Conservation (phyloP, 1,284 basidiomycete species). For the Cutaneotrichosporon cyanovorans region DNA sequence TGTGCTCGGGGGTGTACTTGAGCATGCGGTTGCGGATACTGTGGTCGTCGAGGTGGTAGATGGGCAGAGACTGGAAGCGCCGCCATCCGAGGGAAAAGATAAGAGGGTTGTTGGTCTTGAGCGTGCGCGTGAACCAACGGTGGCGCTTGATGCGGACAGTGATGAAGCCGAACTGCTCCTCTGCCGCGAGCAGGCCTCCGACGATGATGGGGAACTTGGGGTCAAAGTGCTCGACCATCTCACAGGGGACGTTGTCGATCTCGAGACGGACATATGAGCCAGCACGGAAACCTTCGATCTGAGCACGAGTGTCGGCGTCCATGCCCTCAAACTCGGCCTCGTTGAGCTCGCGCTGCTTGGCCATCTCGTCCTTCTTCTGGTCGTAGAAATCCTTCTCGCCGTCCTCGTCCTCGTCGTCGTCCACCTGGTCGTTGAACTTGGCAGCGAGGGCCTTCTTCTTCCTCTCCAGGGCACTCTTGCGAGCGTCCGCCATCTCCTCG, state of each 20-base stretch:
- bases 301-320: slow-evolving; percentile 66
- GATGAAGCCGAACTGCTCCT: slow-evolving; percentile 86
- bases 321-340: slow-evolving; percentile 76
- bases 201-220: slow-evolving; percentile 83
- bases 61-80: slow-evolving; percentile 87
- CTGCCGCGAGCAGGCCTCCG: slow-evolving; percentile 83
- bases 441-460: slow-evolving; percentile 90
- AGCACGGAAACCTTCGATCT: slow-evolving; percentile 83
- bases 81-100: slow-evolving; percentile 95
- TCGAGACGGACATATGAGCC: slow-evolving; percentile 94
- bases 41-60: slow-evolving; percentile 95
- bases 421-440: slow-evolving; percentile 95
- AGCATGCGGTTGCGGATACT: slow-evolving; percentile 97
- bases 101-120: slow-evolving; percentile 96
- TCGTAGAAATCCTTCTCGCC: slow-evolving; percentile 76
- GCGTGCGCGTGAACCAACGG: slow-evolving; percentile 82
- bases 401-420: slow-evolving; percentile 64
- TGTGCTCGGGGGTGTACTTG: slow-evolving; percentile 99
- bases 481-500: slow-evolving; percentile 44
- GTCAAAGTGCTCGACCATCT: slow-evolving; percentile 90
- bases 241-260: slow-evolving; percentile 73
- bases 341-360: slow-evolving; percentile 76
- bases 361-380: slow-evolving; percentile 85
- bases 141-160: slow-evolving; percentile 96
- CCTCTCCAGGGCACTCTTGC: slow-evolving; percentile 59